phyloP scores from a whole-genome alignment of 192 early-diverging fungal genomes.

The Coemansia sp. region DNA sequence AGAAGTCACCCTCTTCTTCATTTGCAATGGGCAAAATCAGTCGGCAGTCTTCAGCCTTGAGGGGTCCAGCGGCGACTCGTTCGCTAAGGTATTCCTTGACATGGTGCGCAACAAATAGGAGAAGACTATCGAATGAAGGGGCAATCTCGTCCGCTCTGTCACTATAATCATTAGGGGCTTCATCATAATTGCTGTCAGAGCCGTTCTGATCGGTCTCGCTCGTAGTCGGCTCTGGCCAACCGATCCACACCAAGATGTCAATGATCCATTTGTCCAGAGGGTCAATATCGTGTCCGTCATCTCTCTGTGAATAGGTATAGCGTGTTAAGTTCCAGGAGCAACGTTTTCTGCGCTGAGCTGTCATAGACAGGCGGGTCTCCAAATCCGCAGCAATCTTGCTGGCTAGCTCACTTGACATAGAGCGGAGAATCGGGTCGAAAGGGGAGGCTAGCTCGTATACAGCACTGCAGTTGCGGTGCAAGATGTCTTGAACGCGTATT shows the following conservation, averaged over 20 bases:
- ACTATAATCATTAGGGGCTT: background rate
- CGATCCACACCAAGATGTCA: background rate
- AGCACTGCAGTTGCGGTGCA: background rate
- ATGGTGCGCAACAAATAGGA: conserved; percentile 2
- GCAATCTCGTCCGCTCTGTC: background rate
- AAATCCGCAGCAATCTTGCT: background rate
- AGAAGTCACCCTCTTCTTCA: background rate
- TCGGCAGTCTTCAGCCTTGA: background rate
- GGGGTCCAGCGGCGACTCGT: background rate
- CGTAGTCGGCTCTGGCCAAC: background rate
- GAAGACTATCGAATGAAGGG: background rate
- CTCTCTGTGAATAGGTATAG: too few relatives aligned
- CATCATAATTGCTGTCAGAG: background rate
- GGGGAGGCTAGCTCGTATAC: background rate
- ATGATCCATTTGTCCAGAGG: background rate
- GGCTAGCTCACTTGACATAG: background rate
- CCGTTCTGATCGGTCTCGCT: background rate
- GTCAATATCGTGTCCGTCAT: background rate
- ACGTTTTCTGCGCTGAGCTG: background rate
- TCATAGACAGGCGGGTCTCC: background rate
- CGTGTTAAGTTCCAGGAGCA: too few relatives aligned
- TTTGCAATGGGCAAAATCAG: background rate
- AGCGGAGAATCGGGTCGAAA: background rate
- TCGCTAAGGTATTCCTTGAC: background rate
- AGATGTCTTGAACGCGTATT: background rate